phyloP scores from a whole-genome alignment of 176 grass and related monocot genomes.

The Lolium rigidum region DNA sequence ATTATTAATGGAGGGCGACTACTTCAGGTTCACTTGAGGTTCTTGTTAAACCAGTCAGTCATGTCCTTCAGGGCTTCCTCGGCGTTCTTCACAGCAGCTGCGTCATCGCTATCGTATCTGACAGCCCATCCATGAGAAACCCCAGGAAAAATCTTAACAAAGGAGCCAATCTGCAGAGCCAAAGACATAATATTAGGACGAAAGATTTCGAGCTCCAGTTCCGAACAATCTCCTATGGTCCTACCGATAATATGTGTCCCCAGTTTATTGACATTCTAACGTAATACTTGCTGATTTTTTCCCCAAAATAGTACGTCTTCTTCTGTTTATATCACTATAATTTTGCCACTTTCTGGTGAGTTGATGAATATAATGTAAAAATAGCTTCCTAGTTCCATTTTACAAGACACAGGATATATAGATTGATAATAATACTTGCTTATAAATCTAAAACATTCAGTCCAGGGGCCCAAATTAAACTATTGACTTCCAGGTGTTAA shows the following conservation, averaged over 20 bases:
- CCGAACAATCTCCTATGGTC: background rate
- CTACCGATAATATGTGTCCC: background rate
- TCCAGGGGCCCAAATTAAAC: background rate
- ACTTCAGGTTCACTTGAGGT: constrained; percentile 42
- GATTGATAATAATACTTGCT: background rate
- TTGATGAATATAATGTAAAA: background rate
- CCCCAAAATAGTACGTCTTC: background rate
- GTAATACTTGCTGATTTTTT: background rate
- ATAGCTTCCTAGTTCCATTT: background rate
- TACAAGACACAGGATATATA: background rate
- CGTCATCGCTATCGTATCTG: constrained; percentile 53
- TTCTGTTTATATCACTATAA: no score
- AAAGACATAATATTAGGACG: background rate
- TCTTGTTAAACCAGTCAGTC: constrained; percentile 65
- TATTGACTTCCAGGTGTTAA: background rate
- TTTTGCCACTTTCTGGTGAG: background rate
- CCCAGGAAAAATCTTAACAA: constrained; percentile 72
- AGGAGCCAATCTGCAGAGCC: constrained; percentile 48
- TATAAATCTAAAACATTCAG: background rate
- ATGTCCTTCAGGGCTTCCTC: constrained; percentile 58
- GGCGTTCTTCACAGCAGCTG: constrained; percentile 52
- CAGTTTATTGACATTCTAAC: background rate
- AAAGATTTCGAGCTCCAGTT: constrained; percentile 2
- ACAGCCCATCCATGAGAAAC: constrained; percentile 76
- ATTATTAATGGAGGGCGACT: background rate